These are phyloP conservation scores for Rhodofomes roseus DNA, from an alignment of 1,284 basidiomycete genomes.

Conservation along the genomic window DNA sequence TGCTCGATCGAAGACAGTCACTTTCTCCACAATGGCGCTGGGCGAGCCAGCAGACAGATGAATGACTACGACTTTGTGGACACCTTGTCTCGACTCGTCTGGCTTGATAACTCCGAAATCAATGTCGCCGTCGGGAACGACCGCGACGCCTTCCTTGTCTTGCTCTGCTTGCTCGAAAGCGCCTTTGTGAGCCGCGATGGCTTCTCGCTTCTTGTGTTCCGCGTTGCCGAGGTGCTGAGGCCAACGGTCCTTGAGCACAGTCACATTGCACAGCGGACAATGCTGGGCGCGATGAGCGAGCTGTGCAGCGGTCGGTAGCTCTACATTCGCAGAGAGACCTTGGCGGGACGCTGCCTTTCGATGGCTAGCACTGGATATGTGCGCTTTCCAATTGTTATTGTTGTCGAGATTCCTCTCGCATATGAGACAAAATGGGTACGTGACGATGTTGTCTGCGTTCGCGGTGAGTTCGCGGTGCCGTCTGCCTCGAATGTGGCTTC, in stretches of 20 bases:
- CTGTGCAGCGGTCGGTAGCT: background rate
- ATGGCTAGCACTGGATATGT: constrained; percentile 5
- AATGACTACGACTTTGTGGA: background rate
- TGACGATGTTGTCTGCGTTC: background rate
- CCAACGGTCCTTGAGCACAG: constrained; percentile 6
- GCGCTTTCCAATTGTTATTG: background rate
- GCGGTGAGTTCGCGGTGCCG: constrained; percentile 2
- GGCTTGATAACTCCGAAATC: constrained; percentile 34
- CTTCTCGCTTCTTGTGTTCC: constrained; percentile 6
- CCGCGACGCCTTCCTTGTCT: constrained; percentile 21
- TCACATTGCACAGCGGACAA: constrained; percentile 7
- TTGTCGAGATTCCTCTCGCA: constrained; percentile 8
- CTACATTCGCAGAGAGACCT: background rate
- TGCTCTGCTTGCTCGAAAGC: constrained; percentile 21
- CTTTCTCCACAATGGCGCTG: background rate
- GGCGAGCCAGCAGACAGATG: constrained; percentile 18
- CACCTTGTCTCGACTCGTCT: constrained; percentile 22
- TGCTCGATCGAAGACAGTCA: background rate
- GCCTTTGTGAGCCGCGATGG: constrained; percentile 15
- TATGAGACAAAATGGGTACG: constrained; percentile 7
- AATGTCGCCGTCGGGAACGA: constrained; percentile 22
- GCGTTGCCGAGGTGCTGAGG: background rate
- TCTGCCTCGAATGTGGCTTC: constrained; percentile 4
- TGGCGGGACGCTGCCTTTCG: background rate
- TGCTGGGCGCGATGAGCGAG: background rate